Evolutionary conservation across 164 flowering plant genomes (phyloP).

Genomic region (Vitis rupestris): DNA sequence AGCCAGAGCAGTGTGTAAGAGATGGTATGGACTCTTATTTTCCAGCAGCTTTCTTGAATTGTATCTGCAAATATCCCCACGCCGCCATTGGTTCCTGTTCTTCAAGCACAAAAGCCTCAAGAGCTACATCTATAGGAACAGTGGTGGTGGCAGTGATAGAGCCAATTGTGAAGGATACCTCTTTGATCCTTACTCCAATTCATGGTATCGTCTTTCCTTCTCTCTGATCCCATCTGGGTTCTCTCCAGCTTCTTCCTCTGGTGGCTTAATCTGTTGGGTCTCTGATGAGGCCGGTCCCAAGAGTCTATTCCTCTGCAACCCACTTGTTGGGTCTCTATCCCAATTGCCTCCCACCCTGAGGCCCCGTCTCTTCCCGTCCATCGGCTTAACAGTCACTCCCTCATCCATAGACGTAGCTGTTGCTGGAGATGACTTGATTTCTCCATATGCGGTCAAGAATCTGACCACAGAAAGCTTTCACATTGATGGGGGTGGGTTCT

Average conservation of each 20-base stretch:
- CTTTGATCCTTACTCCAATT: constrained; percentile 58
- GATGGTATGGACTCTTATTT: constrained; percentile 80
- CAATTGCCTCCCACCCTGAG: constrained; percentile 62
- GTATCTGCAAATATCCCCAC: constrained; percentile 52
- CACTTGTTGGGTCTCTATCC: constrained; percentile 44
- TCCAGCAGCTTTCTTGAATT: constrained; percentile 66
- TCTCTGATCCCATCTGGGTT: constrained; percentile 59
- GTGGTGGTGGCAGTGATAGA: neutral
- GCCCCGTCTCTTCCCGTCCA: constrained; percentile 76
- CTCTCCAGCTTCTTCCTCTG: constrained; percentile 70
- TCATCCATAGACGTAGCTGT: constrained; percentile 54
- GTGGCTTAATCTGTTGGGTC: constrained; percentile 72
- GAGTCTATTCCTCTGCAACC: constrained; percentile 61
- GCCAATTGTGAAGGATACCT: constrained; percentile 40
- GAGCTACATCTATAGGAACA: constrained; percentile 32
- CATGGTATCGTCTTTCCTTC: constrained; percentile 64
- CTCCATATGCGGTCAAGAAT: constrained; percentile 88
- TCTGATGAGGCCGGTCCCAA: constrained; percentile 71
- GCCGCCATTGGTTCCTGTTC: constrained; percentile 72
- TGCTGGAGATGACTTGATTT: constrained; percentile 87
- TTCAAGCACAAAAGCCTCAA: constrained; percentile 49
- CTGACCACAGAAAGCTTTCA: constrained; percentile 72
- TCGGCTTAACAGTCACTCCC: constrained; percentile 51
- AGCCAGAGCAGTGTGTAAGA: constrained; percentile 75
- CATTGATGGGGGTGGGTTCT: constrained; percentile 63